These are phyloP conservation scores for Candida wancherniae DNA, from an alignment of 805 yeast genomes.

Conservation along the genomic window DNA sequence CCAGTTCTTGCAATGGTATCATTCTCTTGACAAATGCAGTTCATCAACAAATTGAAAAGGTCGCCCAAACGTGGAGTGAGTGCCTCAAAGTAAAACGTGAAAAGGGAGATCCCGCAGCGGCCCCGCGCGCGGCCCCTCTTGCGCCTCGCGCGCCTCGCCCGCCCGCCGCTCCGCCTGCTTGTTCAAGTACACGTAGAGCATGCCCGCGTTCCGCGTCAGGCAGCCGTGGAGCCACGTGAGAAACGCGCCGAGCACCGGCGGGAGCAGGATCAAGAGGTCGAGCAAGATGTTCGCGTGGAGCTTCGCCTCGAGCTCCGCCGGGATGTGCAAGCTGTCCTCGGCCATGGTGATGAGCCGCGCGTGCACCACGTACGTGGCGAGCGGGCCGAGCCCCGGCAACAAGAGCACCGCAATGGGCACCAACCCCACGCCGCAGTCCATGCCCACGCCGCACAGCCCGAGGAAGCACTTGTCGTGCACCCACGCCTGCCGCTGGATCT, in stretches of 20 bases:
- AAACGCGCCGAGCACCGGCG: constrained; percentile 76
- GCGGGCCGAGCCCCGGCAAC: constrained; percentile 82
- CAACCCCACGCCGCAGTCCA: constrained; percentile 72
- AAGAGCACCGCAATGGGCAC: constrained; percentile 64
- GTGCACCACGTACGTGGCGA: constrained; percentile 75
- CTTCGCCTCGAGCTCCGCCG: constrained; percentile 55
- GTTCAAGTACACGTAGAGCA: constrained; percentile 46
- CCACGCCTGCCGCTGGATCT: constrained; percentile 79
- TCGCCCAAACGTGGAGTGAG: constrained; percentile 73
- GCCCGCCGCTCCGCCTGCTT: constrained; percentile 7
- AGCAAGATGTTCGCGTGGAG: constrained; percentile 71
- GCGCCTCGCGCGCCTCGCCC: too few relatives aligned
- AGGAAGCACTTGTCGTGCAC: constrained; percentile 75
- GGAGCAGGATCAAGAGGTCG: constrained; percentile 69
- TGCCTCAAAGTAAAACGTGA: constrained; percentile 75
- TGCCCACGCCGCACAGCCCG: constrained; percentile 63
- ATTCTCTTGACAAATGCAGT: constrained; percentile 94
- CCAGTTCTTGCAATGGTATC: constrained; percentile 97
- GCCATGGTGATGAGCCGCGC: constrained; percentile 61
- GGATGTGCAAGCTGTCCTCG: constrained; percentile 51
- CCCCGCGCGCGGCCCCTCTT: too few relatives aligned
- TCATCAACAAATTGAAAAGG: constrained; percentile 68
- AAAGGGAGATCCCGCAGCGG: too few relatives aligned
- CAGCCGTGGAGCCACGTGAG: constrained; percentile 80
- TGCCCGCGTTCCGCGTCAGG: constrained; percentile 84